Evolutionary conservation across 495 filamentous ascomycete species (phyloP).

Genomic region (Hypoxylon cercidicola): DNA sequence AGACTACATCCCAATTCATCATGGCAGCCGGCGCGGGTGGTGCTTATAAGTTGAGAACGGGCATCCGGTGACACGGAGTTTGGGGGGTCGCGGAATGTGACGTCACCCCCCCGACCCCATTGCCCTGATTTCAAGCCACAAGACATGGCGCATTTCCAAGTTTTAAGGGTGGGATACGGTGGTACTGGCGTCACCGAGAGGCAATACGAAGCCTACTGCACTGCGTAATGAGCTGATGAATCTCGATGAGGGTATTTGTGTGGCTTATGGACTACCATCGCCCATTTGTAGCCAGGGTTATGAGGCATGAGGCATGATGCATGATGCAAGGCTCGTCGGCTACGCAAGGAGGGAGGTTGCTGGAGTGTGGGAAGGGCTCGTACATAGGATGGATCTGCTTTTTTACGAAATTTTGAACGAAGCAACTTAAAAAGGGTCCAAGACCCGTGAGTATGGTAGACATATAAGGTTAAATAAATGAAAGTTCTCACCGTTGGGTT

Average conservation of each 20-base stretch:
- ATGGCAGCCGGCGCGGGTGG: conserved; percentile 18
- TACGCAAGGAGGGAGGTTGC: background rate
- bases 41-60: conserved; percentile 22
- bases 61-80: conserved; percentile 26
- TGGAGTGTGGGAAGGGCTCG: background rate
- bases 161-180: conserved; percentile 28
- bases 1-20: background rate
- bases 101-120: conserved; percentile 35
- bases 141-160: conserved; percentile 18
- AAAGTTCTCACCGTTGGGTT: background rate
- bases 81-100: conserved; percentile 38
- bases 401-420: too few species aligned
- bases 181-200: conserved; percentile 40
- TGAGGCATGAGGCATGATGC: background rate
- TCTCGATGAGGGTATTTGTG: conserved; percentile 20
- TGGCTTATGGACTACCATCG: conserved; percentile 4
- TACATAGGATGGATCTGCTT: background rate
- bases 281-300: background rate
- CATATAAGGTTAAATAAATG: background rate
- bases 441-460: background rate
- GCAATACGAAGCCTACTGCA: conserved; percentile 26
- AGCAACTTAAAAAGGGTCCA: too few species aligned
- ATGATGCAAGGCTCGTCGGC: background rate
- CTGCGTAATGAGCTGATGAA: conserved; percentile 17
- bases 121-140: conserved; percentile 41